phyloP scores from a whole-genome alignment of 2,329 filamentous ascomycete species.

The Claviceps sp. region DNA sequence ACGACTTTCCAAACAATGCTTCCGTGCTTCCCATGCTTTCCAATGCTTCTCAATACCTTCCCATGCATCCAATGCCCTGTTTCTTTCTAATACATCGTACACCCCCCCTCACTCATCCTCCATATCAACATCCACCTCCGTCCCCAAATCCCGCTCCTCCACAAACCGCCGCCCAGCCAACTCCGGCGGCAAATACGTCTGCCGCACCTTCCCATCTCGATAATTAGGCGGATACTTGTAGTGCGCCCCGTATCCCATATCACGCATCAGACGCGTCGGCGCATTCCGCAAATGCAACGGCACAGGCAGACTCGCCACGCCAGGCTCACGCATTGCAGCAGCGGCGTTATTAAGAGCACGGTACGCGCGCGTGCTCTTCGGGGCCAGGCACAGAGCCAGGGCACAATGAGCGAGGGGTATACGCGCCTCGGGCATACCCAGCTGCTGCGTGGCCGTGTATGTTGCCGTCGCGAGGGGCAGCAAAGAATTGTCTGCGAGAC shows the following conservation, averaged over 20 bases:
- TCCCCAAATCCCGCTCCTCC: conserved; percentile 68
- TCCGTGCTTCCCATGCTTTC: too few relatives aligned
- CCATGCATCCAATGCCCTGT: too few relatives aligned
- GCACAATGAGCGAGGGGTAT: conserved; percentile 84
- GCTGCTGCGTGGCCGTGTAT: conserved; percentile 79
- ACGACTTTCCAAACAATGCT: too few relatives aligned
- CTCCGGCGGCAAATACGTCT: conserved; percentile 80
- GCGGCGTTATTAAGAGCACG: conserved; percentile 69
- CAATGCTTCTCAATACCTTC: too few relatives aligned
- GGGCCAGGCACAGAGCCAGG: conserved; percentile 65
- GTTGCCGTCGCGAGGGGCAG: conserved; percentile 74
- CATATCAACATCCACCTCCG: conserved; percentile 59
- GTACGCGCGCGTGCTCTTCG: conserved; percentile 81
- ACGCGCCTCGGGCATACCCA: conserved; percentile 87
- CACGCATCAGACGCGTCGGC: conserved; percentile 84
- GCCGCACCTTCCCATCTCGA: conserved; percentile 62
- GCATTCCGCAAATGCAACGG: conserved; percentile 85
- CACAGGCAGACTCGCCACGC: conserved; percentile 67
- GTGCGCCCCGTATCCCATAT: conserved; percentile 75
- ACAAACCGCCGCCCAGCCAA: conserved; percentile 61
- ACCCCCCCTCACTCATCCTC: conserved; percentile 8
- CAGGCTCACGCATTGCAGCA: conserved; percentile 67
- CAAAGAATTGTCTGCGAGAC: conserved; percentile 74
- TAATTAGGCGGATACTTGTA: conserved; percentile 98
- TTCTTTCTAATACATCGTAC: neutral